These are phyloP conservation scores for Melanogaster broomeanus DNA, from an alignment of 768 basidiomycete species.

Conservation along the genomic window DNA sequence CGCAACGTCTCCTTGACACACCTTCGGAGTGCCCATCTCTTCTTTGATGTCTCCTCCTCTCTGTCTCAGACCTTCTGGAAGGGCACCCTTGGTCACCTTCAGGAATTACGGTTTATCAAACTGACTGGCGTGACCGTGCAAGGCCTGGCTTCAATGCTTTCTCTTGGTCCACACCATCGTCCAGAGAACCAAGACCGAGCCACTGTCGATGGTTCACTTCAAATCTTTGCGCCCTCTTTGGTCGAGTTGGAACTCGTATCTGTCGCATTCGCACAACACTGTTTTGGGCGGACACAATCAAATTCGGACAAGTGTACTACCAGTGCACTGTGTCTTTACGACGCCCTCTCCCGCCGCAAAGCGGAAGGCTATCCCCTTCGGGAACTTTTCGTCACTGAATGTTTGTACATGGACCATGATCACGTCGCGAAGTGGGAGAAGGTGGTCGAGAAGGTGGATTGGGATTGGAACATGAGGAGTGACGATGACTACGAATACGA, in stretches of 20 bases:
- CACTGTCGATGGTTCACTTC: not conserved
- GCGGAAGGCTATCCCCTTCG: slow-evolving; percentile 9
- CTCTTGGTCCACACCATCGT: not conserved
- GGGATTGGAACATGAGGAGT: slow-evolving; percentile 14
- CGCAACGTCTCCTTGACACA: slow-evolving; percentile 11
- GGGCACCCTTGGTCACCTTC: slow-evolving; percentile 14
- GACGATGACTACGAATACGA: not conserved
- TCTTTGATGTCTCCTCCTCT: slow-evolving; percentile 2
- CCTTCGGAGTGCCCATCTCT: slow-evolving; percentile 11
- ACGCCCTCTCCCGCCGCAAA: slow-evolving; percentile 16
- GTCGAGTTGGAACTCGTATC: slow-evolving; percentile 11
- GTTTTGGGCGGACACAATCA: not conserved
- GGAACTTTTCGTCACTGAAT: slow-evolving; percentile 10
- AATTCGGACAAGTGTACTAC: not conserved
- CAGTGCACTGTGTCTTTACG: slow-evolving; percentile 12
- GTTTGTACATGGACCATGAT: slow-evolving; percentile 6
- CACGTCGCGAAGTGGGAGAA: slow-evolving; percentile 4
- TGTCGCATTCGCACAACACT: slow-evolving; percentile 8
- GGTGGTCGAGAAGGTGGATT: slow-evolving; percentile 13
- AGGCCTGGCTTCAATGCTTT: slow-evolving; percentile 10
- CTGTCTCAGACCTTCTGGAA: slow-evolving; percentile 18
- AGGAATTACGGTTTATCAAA: slow-evolving; percentile 12
- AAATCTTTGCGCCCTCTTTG: slow-evolving; percentile 16
- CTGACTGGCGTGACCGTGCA: slow-evolving; percentile 7
- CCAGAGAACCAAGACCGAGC: not conserved